Evolutionary conservation across 345 rosid genomes (phyloP), one percentile per base, ranked within the genome.

Genomic region (Syzygium grande): DNA sequence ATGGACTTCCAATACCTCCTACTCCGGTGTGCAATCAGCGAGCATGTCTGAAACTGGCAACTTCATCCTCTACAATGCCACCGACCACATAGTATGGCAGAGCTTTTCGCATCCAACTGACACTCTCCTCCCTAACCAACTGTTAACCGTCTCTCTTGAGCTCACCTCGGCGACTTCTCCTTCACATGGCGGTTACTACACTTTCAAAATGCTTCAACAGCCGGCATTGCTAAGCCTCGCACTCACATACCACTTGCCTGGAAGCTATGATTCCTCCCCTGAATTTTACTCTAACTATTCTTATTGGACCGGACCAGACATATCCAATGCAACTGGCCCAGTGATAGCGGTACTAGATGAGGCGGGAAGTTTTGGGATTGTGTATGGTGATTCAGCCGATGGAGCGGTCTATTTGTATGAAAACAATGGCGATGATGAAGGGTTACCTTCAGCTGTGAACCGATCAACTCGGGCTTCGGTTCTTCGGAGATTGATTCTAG

Each of bases 1-100:
- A 6, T 97, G 99, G 99, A 87, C 91, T n/a, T 96, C 99, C 85
- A 97, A 97, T 94, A 93, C 98, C 68, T 94, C 98, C 52, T 90
- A 92, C 78, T 88, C 87, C 19, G 94, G 94, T 27, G 92, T 91
- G 2, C 86, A 89, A 49, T 86, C 90, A 13, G 99, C 96, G 11
- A 84, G 78, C 91, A 92, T 97, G 95, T 91, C 91, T 85, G 99
- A 97, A 88, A 92, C 98, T 43, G 99, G 99, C 85, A 97, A 96
- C 92, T 93, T 97, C 87, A 88, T 95, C 84, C 97, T 97, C 84
- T 90, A 87, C 86, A 89, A 93, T 52, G 15, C 87, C 30, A 86
- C 88, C 79, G 90, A 91, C 88, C 90, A 53, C 46, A 80, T 91
- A 56, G 91, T 89, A 8, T 97, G 99, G 99, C 94, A 97, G 85